Conservation (phyloP, 768 basidiomycete species). For the Coprinopsis marcescibilis region DNA sequence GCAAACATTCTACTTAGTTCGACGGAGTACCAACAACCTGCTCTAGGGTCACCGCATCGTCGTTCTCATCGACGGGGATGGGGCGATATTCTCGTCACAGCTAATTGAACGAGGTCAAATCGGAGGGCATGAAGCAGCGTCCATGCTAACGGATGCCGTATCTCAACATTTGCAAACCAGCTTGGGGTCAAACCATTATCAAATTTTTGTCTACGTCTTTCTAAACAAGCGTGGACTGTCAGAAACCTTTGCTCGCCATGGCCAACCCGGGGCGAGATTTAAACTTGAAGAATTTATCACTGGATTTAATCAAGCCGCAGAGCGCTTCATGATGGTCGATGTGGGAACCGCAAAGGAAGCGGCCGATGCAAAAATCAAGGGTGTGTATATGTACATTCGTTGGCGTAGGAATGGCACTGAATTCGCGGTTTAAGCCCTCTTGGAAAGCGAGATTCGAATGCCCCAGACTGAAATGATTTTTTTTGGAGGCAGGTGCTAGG, state of each 20-base stretch:
- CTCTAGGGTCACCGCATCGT: slow-evolving; percentile 40
- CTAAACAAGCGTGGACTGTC: slow-evolving; percentile 56
- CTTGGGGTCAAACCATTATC: slow-evolving; percentile 36
- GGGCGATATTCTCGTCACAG: slow-evolving; percentile 50
- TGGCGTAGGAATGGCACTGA: neutral
- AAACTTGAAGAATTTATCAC: slow-evolving; percentile 60
- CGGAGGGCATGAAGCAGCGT: slow-evolving; percentile 55
- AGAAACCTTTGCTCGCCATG: slow-evolving; percentile 42
- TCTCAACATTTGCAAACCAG: slow-evolving; percentile 28
- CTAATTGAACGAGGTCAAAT: slow-evolving; percentile 49
- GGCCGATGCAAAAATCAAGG: slow-evolving; percentile 72
- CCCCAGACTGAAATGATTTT: slow-evolving; percentile 62
- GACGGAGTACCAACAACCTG: neutral
- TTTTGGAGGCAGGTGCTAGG: slow-evolving; percentile 48
- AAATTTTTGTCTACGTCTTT: slow-evolving; percentile 60
- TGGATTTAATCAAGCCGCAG: slow-evolving; percentile 67
- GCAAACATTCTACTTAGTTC: neutral
- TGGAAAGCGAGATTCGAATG: slow-evolving; percentile 56
- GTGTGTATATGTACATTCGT: slow-evolving; percentile 29
- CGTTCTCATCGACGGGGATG: slow-evolving; percentile 64
- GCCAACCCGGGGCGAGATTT: slow-evolving; percentile 28
- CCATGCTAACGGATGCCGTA: slow-evolving; percentile 37
- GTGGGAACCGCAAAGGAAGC: slow-evolving; percentile 69
- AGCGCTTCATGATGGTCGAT: slow-evolving; percentile 64
- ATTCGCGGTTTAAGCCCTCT: slow-evolving; percentile 31